These are phyloP conservation scores for Apiospora koreana DNA, from an alignment of 2,329 filamentous ascomycete genomes.

Conservation along the genomic window DNA sequence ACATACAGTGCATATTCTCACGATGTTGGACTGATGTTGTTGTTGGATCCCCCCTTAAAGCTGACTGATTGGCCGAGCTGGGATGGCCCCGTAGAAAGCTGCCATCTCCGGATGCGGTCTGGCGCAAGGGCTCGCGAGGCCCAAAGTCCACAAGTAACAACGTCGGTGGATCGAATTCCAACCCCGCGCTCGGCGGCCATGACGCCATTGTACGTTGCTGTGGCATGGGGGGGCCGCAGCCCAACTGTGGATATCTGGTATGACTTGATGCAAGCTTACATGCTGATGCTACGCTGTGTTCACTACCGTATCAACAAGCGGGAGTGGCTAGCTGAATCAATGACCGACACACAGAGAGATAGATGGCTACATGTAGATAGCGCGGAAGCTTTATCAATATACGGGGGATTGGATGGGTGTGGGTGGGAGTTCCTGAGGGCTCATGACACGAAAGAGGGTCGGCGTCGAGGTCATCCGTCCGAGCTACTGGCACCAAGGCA, in stretches of 20 bases:
- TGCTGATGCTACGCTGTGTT: not conserved
- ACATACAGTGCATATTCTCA: not conserved
- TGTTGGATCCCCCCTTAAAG: not conserved
- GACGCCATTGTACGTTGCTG: not conserved
- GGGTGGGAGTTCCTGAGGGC: not conserved
- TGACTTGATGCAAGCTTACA: not conserved
- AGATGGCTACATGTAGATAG: not conserved
- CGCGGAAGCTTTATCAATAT: not conserved
- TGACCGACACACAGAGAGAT: too few species aligned
- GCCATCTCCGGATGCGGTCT: not conserved
- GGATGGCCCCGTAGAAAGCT: not conserved
- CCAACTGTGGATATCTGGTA: not conserved
- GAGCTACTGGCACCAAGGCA: not conserved
- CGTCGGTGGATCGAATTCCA: constrained; percentile 2
- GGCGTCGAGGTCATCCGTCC: constrained; percentile 8
- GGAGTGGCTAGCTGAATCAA: constrained; percentile 1
- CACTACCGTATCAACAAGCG: not conserved
- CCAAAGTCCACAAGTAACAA: not conserved
- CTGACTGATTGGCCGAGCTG: not conserved
- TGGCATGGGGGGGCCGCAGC: not conserved
- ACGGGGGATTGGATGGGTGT: not conserved
- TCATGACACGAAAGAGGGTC: not conserved
- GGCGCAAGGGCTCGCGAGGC: not conserved
- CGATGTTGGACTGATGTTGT: not conserved
- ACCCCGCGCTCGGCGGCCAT: not conserved